Base-by-base conservation (phyloP, 176 grass and related monocot genomes). In the Areca catechu region DNA sequence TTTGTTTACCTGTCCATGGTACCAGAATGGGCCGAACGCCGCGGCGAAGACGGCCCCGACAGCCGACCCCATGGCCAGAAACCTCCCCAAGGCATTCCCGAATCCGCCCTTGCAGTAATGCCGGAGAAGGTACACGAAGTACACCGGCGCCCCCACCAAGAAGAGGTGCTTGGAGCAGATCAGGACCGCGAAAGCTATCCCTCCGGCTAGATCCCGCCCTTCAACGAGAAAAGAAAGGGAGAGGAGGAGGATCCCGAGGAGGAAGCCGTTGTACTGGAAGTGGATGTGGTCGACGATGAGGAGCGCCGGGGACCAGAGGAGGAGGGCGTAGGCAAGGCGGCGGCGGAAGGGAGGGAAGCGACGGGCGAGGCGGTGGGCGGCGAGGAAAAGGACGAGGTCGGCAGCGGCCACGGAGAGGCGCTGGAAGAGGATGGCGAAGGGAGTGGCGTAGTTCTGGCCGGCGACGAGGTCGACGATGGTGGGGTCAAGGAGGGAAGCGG, bases 111-210 rank as follows among this genome's bases (percentile, higher is more conserved):
- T 76, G 71, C 92, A 97, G 53, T 85, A 97, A 80, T 91, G 83
- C 51, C 83, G 56, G 53, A 91, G 82, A 55, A 97, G 49, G 59
- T 96, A 96, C 27, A 82, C 48, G 63, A 97, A 97, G 53, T 91
- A 91, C 6, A 97, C 80, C 0, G 87, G 81, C 3, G 83, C 81
- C 5, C 86, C 86, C 17, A 97, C 81, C 14, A 91, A 71, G 77
- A 97, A 91, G 7, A 97, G 70, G 63, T 97, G 92, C 69, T 97
- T 95, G 54, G 86, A 88, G 60, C 86, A 97, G 0, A 97, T 69
- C 77, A 43, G 34, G 7, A 43, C 34, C 9, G 34, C 34, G 34
- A 43, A 43, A 43, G 34, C 34, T 14, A 43, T 43, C 10, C 34
- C 34, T 10, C 34, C 34, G 2, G 34, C 34, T 14, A 43, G 77